Percentiles rank a stretch among this genome's conserved stretches.
Evolutionary conservation across 257 asterid species (phyloP).

Genomic region (Solanum gandarillasii): DNA sequence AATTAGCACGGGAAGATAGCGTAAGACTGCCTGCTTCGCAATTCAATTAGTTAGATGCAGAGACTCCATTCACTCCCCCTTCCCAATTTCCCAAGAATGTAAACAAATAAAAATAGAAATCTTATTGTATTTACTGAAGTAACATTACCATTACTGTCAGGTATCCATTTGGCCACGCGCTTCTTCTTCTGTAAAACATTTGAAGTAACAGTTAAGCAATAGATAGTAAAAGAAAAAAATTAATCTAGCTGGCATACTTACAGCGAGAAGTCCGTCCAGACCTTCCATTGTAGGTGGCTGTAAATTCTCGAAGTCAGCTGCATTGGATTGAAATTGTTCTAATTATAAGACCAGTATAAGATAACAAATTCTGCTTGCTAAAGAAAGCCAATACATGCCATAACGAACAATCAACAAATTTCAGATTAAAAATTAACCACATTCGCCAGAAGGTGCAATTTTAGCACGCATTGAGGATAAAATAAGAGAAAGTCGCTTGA

Average conservation of each 20-base stretch:
- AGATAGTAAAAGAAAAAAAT: not conserved
- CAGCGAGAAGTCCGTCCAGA: constrained; percentile 59
- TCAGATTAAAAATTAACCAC: not conserved
- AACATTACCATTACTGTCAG: constrained; percentile 52
- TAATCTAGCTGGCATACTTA: constrained; percentile 22
- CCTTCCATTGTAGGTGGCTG: constrained; percentile 84
- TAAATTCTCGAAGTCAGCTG: constrained; percentile 75
- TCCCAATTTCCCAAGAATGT: not conserved
- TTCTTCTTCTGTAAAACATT: constrained; percentile 46
- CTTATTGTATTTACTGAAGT: not conserved
- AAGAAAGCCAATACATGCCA: not conserved
- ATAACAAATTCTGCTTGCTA: not conserved
- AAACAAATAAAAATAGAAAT: not conserved
- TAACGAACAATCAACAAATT: not conserved
- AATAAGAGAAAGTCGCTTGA: not conserved
- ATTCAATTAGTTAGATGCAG: constrained; percentile 15
- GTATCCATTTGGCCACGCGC: constrained; percentile 31
- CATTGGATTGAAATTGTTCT: not conserved
- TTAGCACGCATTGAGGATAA: not conserved
- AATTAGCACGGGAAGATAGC: constrained; percentile 66
- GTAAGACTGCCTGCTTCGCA: constrained; percentile 35
- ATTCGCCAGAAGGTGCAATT: not conserved
- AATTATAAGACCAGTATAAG: not conserved
- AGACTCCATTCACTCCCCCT: not conserved
- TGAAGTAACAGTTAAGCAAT: not conserved